Evolutionary conservation across 1,284 basidiomycete genomes (phyloP).

Genomic region (Pterula multifida): DNA sequence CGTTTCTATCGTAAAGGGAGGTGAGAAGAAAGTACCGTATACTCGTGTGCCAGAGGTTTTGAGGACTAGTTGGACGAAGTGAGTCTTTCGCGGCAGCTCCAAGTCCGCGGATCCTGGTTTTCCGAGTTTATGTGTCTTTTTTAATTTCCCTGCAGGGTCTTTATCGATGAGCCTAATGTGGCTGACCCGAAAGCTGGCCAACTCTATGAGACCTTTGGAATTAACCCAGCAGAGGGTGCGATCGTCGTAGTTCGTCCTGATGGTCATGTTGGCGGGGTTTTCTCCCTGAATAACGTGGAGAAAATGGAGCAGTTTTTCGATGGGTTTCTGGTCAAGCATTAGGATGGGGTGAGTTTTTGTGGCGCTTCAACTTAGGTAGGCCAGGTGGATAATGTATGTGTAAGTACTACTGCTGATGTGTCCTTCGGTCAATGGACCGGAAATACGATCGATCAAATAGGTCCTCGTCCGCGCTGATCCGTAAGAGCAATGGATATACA

Average conservation of each 20-base stretch:
- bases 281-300: not conserved
- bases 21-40: slow-evolving; percentile 29
- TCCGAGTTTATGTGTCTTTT: slow-evolving; percentile 17
- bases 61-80: slow-evolving; percentile 60
- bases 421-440: too few relatives aligned
- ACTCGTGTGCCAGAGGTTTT: slow-evolving; percentile 37
- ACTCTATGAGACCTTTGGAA: slow-evolving; percentile 1
- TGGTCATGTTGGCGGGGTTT: not conserved
- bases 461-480: too few relatives aligned
- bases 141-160: not conserved
- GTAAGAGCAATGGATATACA: too few relatives aligned
- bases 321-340: not conserved
- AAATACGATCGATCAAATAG: too few relatives aligned
- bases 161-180: not conserved
- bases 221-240: not conserved
- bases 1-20: slow-evolving; percentile 32
- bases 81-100: slow-evolving; percentile 15
- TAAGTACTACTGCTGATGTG: too few relatives aligned
- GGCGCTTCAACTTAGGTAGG: too few relatives aligned
- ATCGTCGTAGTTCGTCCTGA: slow-evolving; percentile 2
- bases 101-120: not conserved
- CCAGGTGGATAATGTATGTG: too few relatives aligned
- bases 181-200: not conserved
- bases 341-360: too few relatives aligned
- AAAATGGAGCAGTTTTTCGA: not conserved